Conservation (phyloP, 306 rosid species). For the Abrus pulchellus region DNA sequence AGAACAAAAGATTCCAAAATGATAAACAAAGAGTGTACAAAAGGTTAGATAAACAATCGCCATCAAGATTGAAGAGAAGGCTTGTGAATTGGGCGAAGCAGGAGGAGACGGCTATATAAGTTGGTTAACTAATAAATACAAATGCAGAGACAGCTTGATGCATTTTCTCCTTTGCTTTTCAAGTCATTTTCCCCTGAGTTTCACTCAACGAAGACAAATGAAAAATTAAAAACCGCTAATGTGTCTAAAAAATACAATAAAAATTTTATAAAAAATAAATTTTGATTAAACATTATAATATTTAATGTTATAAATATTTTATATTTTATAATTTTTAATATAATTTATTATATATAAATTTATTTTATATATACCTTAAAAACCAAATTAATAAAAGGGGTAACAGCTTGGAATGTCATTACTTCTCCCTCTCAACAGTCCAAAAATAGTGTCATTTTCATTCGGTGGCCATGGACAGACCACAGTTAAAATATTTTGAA, state of each 20-base stretch:
- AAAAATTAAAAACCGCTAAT: neutral
- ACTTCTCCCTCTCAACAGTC: slow-evolving; percentile 32
- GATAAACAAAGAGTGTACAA: neutral
- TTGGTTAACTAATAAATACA: slow-evolving; percentile 35
- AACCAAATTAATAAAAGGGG: neutral
- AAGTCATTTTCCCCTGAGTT: slow-evolving; percentile 17
- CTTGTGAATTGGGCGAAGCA: slow-evolving; percentile 11
- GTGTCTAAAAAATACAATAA: too few relatives aligned
- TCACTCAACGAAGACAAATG: neutral
- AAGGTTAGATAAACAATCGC: slow-evolving; percentile 44
- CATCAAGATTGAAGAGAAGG: slow-evolving; percentile 41
- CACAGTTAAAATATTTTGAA: slow-evolving; percentile 2
- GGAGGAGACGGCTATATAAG: slow-evolving; percentile 29
- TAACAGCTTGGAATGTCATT: slow-evolving; percentile 34
- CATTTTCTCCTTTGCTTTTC: slow-evolving; percentile 7
- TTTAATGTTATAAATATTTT: too few relatives aligned
- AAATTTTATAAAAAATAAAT: too few relatives aligned
- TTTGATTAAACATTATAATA: too few relatives aligned
- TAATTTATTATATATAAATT: too few relatives aligned
- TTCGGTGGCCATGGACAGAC: slow-evolving; percentile 4
- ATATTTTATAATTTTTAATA: too few relatives aligned
- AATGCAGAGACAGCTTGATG: neutral
- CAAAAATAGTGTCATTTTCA: slow-evolving; percentile 39
- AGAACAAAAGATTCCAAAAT: neutral
- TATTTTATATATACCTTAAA: too few relatives aligned